Evolutionary conservation across 441 rosid species (phyloP), one percentile per base, ranked within the genome.

Genomic region (Eutrema salsugineum): DNA sequence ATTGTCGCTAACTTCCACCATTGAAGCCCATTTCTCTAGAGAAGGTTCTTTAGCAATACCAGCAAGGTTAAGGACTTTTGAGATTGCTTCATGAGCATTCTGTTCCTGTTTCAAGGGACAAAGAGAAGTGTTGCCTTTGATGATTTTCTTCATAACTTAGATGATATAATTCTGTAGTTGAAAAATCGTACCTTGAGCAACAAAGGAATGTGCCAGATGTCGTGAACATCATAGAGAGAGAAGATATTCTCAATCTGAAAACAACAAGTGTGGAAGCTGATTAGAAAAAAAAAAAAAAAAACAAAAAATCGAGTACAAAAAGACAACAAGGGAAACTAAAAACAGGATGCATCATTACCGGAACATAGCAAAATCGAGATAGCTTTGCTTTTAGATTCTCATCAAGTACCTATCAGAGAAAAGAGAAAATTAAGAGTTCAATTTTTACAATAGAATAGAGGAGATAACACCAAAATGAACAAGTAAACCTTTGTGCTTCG

Each of bases 161-260:
- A 4, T 0, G 11, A 16, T 33, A 38, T 46, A 63, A 47, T 22
- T 14, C 12, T 5, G 10, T 44, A 17, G 61, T 24, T 56, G 33
- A 56, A 16, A 20, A 43, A 32, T n/a, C 15, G 24, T 33, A 93
- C 98, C 83, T 83, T 86, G 40, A 93, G 78, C 73, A 93, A 86
- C 75, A 86, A 75, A 65, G 98, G 98, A 81, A 93, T 83, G 67
- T 87, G 97, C 98, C 98, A 91, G 35, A 93, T 93, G 84, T 93
- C 89, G 51, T 92, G 84, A 79, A 91, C 94, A 81, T 93, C 98
- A 76, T 86, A 83, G 56, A 91, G 93, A 78, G 96, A 86, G 85
- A 93, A 40, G 46, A 91, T 80, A 66, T 88, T 83, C 56, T 88
- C 87, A 48, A 62, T 77, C 98, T 93, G 86, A 72, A 73, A 76